Conservation (phyloP, 2,329 filamentous ascomycete genomes). For the Diaporthe amygdali region DNA sequence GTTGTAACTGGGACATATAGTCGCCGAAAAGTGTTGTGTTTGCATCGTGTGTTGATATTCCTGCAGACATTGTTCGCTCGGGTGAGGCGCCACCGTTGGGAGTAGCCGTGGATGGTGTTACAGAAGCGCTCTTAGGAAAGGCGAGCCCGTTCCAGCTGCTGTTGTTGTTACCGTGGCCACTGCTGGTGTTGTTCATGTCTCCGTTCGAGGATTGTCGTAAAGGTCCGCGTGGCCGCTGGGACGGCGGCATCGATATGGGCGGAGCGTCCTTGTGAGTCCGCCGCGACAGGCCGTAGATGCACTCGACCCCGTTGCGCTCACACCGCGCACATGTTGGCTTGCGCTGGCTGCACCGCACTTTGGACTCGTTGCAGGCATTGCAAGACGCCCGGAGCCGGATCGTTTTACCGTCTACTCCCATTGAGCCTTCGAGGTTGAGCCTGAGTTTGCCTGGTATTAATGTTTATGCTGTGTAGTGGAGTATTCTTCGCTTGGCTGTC, state of each 20-base stretch:
- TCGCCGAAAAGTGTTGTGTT: constrained; percentile 1
- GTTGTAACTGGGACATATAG: background rate
- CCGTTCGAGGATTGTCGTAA: background rate
- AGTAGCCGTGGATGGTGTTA: background rate
- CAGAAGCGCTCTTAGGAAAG: background rate
- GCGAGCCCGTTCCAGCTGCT: background rate
- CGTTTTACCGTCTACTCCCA: background rate
- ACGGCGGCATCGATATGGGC: constrained; percentile 8
- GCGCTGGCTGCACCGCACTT: constrained; percentile 16
- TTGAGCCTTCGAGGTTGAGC: background rate
- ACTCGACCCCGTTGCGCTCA: background rate
- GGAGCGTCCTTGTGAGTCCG: constrained; percentile 11
- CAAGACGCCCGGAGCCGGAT: constrained; percentile 13
- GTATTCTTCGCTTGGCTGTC: background rate
- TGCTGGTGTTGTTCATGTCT: background rate
- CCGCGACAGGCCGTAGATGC: constrained; percentile 6
- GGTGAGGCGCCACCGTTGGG: background rate
- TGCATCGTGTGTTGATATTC: background rate
- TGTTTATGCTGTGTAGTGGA: background rate
- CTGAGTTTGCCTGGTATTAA: background rate
- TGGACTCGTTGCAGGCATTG: constrained; percentile 19
- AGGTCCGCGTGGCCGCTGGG: background rate
- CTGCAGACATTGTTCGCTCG: background rate
- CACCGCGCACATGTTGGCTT: constrained; percentile 10
- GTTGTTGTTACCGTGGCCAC: background rate